Evolutionary conservation across 2,329 filamentous ascomycete species (phyloP), one percentile per base, ranked within the genome.

Genomic region (Sclerotinia spermophila): DNA sequence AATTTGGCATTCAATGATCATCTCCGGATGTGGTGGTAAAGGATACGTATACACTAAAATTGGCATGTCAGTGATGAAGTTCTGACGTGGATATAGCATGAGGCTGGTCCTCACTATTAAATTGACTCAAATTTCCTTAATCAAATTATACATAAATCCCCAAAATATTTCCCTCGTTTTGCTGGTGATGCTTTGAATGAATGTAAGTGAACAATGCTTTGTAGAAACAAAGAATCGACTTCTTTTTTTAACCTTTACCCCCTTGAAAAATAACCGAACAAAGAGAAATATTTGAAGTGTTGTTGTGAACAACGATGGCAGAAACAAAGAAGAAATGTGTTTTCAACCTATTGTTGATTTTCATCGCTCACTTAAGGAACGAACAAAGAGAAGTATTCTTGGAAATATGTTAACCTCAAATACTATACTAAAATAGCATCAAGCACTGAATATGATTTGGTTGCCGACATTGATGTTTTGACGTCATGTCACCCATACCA

Each of bases 401-500:
- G 6, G 5, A 53, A 53, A 2, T 13, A 4, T 1, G 5, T 15
- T 17, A 53, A 3, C 48, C 17, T 30, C 5, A 51, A 51, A 27
- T 5, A 48, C 4, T 11, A 2, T 48, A 27, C 11, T 51, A 15
- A 51, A 7, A 15, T 1, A 51, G n/a, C 11, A 17, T 5, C 48
- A 27, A 2, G n/a, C 48, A 27, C n/a, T 8, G n/a, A 5, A 27
- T 27, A 0, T 11, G 5, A 8, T 27, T 17, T 51, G n/a, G 13
- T 13, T 51, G 8, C 13, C n/a, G 5, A 27, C 17, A 5, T 51
- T 51, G 2, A 17, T 27, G 13, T 51, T 51, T 7, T 51, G n/a
- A 42, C 4, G 13, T 17, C 5, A 27, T 15, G 17, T 27, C 2
- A 51, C n/a, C 15, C 1, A 3, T 3, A 3, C 2, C 2, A 1